Base-by-base conservation (phyloP, 768 basidiomycete species). In the Stropharia rugosoannulata region DNA sequence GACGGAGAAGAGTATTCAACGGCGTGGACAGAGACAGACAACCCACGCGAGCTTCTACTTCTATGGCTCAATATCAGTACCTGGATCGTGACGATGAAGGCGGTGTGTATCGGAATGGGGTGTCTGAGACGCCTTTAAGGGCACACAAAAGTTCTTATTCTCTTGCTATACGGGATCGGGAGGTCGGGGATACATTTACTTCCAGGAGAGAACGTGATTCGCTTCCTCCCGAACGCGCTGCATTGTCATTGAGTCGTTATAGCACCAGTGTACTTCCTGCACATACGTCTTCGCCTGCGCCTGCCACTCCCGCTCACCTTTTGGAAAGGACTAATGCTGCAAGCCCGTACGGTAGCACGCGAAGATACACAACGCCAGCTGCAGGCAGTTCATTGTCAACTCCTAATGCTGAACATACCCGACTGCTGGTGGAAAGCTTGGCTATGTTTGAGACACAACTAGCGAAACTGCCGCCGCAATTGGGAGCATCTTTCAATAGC, bases 351-450 rank as follows among this genome's bases (percentile, higher is more conserved):
- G 29, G 29, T 7, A 67, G 64, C 13, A 56, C 44, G n/a, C 64
- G 61, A 18, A 55, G 68, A 27, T 62, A 62, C 47, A 64, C 59
- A 16, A 60, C 67, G 15, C 52, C 51, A 11, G 61, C 68, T 13
- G 50, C 67, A 9, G 39, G 60, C 55, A 50, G 59, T 50, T 51
- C 66, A 15, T 25, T 58, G 37, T 54, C 62, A 60, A 46, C 66
- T 65, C 37, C 57, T 9, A 71, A 66, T 37, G 66, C 75, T 3
- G 89, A 92, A 60, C 91, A 92, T 61, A 75, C 82, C 1, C 74
- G 79, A n/a, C 70, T 93, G 43, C 84, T 93, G 80, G 61, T 84
- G 18, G 89, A 93, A 40, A 80, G 85, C 15, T 70, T 93, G 12
- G 66, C 72, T 4, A 82, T 87, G 76, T 90, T 93, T 59, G 89